Conservation (phyloP, 768 basidiomycete genomes). For the Tulasnella calospora region DNA sequence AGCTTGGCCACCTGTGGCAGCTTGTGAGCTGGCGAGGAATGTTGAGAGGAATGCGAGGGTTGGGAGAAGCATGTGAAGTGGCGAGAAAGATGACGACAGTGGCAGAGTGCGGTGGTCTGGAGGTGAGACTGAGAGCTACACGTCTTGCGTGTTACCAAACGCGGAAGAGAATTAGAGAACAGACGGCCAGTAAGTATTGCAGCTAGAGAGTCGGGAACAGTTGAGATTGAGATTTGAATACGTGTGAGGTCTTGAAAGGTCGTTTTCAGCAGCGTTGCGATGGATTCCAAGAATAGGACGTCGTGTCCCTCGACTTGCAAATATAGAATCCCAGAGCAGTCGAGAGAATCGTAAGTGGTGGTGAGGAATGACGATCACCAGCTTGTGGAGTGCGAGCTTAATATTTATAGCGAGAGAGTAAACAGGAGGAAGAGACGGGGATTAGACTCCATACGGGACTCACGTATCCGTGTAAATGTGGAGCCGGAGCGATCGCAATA, state of each 20-base stretch:
- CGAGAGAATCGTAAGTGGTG: background rate
- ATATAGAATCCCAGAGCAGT: background rate
- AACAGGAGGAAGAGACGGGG: background rate
- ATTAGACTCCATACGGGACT: background rate
- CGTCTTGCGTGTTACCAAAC: background rate
- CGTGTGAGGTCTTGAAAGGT: background rate
- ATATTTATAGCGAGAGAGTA: background rate
- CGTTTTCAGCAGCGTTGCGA: background rate
- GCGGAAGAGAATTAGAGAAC: background rate
- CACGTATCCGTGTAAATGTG: background rate
- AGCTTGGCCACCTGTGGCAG: slow-evolving; percentile 17
- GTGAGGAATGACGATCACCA: background rate
- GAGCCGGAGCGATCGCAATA: background rate
- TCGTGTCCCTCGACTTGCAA: background rate
- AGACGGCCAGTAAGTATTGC: background rate
- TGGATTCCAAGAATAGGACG: background rate
- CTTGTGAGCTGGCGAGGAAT: slow-evolving; percentile 4
- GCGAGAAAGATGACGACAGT: background rate
- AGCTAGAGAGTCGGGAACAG: background rate
- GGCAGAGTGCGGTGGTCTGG: background rate
- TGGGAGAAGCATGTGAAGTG: background rate
- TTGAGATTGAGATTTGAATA: background rate
- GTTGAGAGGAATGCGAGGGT: background rate
- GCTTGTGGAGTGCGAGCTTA: background rate
- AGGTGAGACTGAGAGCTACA: background rate